Conservation (phyloP, 805 yeast genomes). For the Hanseniaspora taiwanica region DNA sequence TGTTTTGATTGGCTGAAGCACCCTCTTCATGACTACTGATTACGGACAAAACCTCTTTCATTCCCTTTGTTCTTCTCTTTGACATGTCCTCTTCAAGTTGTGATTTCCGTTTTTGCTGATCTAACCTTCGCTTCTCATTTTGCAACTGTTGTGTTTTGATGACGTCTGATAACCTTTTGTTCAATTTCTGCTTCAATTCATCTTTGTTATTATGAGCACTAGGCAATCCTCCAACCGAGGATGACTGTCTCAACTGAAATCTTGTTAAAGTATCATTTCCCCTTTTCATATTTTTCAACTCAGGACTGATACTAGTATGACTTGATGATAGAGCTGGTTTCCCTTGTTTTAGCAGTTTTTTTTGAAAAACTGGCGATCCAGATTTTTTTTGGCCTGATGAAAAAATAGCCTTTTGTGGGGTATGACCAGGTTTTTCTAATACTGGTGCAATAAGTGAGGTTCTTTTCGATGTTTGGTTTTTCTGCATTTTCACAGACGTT, state of each 20-base stretch:
- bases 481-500: not conserved
- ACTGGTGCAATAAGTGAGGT: not conserved
- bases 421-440: slow-evolving; percentile 9
- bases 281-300: not conserved
- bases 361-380: slow-evolving; percentile 1
- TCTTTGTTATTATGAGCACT: slow-evolving; percentile 14
- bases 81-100: slow-evolving; percentile 15
- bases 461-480: not conserved
- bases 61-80: slow-evolving; percentile 11
- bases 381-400: not conserved
- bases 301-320: not conserved
- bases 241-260: slow-evolving; percentile 15
- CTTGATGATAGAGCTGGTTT: not conserved
- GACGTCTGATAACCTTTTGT: slow-evolving; percentile 20
- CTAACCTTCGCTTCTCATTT: slow-evolving; percentile 13
- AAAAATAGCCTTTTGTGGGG: slow-evolving; percentile 1
- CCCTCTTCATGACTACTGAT: not conserved
- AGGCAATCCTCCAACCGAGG: not conserved
- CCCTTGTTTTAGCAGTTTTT: not conserved
- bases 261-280: slow-evolving; percentile 18
- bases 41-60: slow-evolving; percentile 1
- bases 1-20: not conserved
- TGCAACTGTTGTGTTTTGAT: slow-evolving; percentile 21
- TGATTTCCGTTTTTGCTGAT: slow-evolving; percentile 17
- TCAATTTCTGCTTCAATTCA: slow-evolving; percentile 18